These are phyloP conservation scores for Stemphylium beticola DNA, from an alignment of 2,329 filamentous ascomycete species.

Conservation along the genomic window DNA sequence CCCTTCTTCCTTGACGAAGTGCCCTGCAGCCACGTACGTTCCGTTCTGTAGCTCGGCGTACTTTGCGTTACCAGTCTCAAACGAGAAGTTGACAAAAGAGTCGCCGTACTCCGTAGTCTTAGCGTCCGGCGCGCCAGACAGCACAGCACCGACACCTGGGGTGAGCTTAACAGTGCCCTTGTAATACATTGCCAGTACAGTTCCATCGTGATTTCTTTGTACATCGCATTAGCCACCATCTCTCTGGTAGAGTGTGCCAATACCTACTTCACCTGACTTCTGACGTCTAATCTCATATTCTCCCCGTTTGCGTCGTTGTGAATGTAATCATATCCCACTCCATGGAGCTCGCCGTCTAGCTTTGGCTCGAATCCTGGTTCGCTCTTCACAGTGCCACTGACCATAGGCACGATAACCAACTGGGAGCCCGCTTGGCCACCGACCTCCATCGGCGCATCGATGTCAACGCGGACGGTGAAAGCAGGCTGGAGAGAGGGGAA, in stretches of 20 bases:
- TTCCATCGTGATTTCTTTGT: constrained; percentile 26
- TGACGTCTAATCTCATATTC: constrained; percentile 40
- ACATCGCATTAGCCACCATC: neutral
- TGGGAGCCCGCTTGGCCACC: constrained; percentile 31
- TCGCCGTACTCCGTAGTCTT: constrained; percentile 40
- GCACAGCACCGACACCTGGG: constrained; percentile 29
- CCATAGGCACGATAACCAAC: constrained; percentile 39
- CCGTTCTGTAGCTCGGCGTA: constrained; percentile 41
- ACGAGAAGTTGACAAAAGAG: constrained; percentile 38
- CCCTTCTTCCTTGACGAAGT: constrained; percentile 33
- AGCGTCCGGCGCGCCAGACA: constrained; percentile 28
- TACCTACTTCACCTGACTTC: constrained; percentile 36
- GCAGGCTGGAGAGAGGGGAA: constrained; percentile 40
- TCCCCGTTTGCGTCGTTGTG: constrained; percentile 34
- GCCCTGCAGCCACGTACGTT: constrained; percentile 38
- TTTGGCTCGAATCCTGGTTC: constrained; percentile 38
- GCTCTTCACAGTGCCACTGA: constrained; percentile 39
- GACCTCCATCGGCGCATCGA: constrained; percentile 35
- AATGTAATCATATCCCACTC: constrained; percentile 43
- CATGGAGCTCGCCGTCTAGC: constrained; percentile 38
- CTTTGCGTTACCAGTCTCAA: constrained; percentile 37
- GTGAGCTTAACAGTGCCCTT: constrained; percentile 38
- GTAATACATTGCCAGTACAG: constrained; percentile 43
- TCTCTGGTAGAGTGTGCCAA: neutral
- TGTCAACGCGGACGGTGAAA: constrained; percentile 38